These are phyloP conservation scores for Phytophthora sp. DNA, from an alignment of 352 stramenopile genomes.

Conservation along the genomic window DNA sequence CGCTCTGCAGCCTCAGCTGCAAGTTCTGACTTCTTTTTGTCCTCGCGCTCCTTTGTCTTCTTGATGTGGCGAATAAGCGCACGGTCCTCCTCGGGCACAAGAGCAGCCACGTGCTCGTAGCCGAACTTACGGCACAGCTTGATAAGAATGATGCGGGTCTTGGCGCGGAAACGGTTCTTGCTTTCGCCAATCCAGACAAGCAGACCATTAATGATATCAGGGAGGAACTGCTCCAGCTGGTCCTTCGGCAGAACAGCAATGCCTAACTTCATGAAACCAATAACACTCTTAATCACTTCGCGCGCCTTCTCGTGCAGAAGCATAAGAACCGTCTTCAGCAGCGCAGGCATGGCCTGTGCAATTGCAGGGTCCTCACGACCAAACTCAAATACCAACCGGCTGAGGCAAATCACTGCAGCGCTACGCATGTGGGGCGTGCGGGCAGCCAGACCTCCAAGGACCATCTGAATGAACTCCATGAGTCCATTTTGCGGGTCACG, in stretches of 20 bases:
- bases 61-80: conserved; percentile 96
- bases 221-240: conserved; percentile 89
- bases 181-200: conserved; percentile 94
- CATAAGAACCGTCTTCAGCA: conserved; percentile 94
- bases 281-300: conserved; percentile 96
- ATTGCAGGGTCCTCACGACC: conserved; percentile 75
- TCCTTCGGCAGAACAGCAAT: conserved; percentile 92
- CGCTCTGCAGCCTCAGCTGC: conserved; percentile 43
- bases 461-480: conserved; percentile 92
- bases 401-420: conserved; percentile 94
- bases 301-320: conserved; percentile 93
- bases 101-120: conserved; percentile 90
- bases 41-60: conserved; percentile 93
- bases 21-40: conserved; percentile 88
- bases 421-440: conserved; percentile 96
- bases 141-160: conserved; percentile 96
- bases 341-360: conserved; percentile 77
- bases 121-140: conserved; percentile 95
- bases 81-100: conserved; percentile 91
- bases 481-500: conserved; percentile 77
- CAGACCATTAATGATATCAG: conserved; percentile 92
- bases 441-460: conserved; percentile 92
- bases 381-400: conserved; percentile 96
- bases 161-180: conserved; percentile 95
- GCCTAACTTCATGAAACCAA: conserved; percentile 96